Evolutionary conservation across 441 rosid genomes (phyloP).

Genomic region (Mallotus japonicus): DNA sequence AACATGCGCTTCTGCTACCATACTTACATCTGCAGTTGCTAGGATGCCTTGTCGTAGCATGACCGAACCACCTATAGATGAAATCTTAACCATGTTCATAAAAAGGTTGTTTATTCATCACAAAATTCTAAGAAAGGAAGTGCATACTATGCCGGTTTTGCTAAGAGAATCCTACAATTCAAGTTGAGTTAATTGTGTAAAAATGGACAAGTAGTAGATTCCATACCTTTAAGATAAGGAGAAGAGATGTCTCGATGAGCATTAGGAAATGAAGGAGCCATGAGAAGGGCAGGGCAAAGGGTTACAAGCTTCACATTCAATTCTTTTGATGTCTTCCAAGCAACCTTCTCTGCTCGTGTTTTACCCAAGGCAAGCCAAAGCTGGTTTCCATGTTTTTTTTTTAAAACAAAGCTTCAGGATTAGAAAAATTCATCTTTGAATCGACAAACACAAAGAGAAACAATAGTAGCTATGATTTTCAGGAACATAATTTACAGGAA

Average conservation of each 20-base stretch:
- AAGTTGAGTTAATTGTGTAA: too few relatives aligned
- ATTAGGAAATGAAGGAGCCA: constrained; percentile 32
- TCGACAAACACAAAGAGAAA: neutral
- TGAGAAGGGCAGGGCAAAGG: constrained; percentile 41
- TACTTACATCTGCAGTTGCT: constrained; percentile 29
- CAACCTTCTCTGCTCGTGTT: constrained; percentile 37
- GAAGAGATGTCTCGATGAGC: constrained; percentile 20
- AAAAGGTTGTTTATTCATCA: too few relatives aligned
- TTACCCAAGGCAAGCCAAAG: constrained; percentile 45
- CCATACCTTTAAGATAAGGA: constrained; percentile 43
- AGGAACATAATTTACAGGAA: neutral
- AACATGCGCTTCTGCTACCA: constrained; percentile 39
- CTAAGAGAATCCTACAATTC: too few relatives aligned
- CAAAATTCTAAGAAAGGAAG: too few relatives aligned
- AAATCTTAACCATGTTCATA: too few relatives aligned
- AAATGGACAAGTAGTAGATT: too few relatives aligned
- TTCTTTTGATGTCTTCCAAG: constrained; percentile 40
- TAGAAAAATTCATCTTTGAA: neutral
- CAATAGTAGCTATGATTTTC: neutral
- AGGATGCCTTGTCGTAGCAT: constrained; percentile 36
- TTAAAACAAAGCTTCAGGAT: neutral
- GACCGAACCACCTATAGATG: constrained; percentile 25
- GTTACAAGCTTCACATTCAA: constrained; percentile 37
- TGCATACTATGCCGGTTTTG: too few relatives aligned
- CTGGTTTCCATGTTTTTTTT: constrained; percentile 22